Conservation (phyloP, 139 green algal genomes). For the Chlamydomonas sp. region DNA sequence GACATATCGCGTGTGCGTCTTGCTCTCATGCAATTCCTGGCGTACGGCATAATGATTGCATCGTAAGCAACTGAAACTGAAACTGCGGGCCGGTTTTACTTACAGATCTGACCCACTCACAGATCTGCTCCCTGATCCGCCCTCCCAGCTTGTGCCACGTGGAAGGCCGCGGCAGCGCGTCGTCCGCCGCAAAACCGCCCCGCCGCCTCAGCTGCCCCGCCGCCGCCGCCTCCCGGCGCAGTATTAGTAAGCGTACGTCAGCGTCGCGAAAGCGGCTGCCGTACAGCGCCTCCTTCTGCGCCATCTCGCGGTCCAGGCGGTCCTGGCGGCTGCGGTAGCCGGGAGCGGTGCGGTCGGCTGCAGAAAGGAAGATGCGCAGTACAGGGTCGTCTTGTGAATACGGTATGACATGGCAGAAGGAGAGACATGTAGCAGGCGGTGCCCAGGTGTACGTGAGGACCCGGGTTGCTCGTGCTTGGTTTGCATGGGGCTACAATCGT, state of each 20-base stretch:
- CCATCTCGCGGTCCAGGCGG: background rate
- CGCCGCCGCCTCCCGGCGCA: constrained; percentile 15
- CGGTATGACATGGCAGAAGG: too few relatives aligned
- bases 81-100: too few relatives aligned
- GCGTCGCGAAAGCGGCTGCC: constrained; percentile 21
- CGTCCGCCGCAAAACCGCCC: constrained; percentile 11
- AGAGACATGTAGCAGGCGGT: too few relatives aligned
- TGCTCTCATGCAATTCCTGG: too few relatives aligned
- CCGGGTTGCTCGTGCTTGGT: too few relatives aligned
- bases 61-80: too few relatives aligned
- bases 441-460: too few relatives aligned
- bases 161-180: constrained; percentile 12
- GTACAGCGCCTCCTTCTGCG: background rate
- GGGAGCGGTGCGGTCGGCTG: constrained; percentile 1
- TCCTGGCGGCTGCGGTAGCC: constrained; percentile 20
- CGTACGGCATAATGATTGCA: too few relatives aligned
- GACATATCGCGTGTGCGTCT: too few relatives aligned
- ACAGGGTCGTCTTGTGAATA: too few relatives aligned
- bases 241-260: constrained; percentile 23
- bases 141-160: constrained; percentile 22
- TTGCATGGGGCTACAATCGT: too few relatives aligned
- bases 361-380: too few relatives aligned
- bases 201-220: constrained; percentile 20
- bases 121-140: background rate
- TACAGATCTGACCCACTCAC: background rate